Base-by-base conservation (phyloP, 2,329 filamentous ascomycete species). In the Aspergillus eucalypticola region DNA sequence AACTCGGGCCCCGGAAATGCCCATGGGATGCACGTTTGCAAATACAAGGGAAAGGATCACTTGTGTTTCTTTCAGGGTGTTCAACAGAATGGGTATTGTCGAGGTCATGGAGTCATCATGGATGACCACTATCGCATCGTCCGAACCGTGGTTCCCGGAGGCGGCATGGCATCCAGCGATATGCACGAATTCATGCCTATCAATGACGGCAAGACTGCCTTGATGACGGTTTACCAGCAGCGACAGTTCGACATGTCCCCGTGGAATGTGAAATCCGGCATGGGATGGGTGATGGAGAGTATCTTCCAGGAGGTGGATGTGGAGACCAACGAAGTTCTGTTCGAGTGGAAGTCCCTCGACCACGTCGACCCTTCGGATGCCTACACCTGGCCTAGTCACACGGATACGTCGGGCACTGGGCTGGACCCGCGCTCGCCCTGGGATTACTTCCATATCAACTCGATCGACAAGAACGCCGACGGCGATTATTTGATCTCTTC, bases 281-380 rank as follows among this genome's bases (percentile, higher is more conserved):
- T 83, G 60, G 81, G 81, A 1, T 84, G 80, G 79, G 69, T 84
- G 38, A 79, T 83, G 64, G 78, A 83, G 67, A 81, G 81, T 56
- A 74, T 83, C 2, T 83, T 84, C 61, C 82, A 84, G 66, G 82
- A 84, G 67, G 73, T 84, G 7, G 79, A 84, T 17, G 76, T 83
- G 39, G 79, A 82, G 54, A 82, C 79, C 7, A 78, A 76, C 27
- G 69, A 73, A 57, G 74, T 82, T 27, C 42, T 82, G 4, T 83
- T 83, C 58, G 80, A 83, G 63, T 83, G 81, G 81, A 75, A 78
- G 29, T 80, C 79, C 21, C 72, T 82, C 35, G 80, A 82, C 62
- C 80, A 83, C 66, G 74, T 83, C 46, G 78, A 81, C 63, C 80
- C 80, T 1, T 76, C 76, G 2, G 71, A 75, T 39, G 79, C 77